Base-by-base conservation (phyloP, 441 rosid species). In the Gossypium laxum region DNA sequence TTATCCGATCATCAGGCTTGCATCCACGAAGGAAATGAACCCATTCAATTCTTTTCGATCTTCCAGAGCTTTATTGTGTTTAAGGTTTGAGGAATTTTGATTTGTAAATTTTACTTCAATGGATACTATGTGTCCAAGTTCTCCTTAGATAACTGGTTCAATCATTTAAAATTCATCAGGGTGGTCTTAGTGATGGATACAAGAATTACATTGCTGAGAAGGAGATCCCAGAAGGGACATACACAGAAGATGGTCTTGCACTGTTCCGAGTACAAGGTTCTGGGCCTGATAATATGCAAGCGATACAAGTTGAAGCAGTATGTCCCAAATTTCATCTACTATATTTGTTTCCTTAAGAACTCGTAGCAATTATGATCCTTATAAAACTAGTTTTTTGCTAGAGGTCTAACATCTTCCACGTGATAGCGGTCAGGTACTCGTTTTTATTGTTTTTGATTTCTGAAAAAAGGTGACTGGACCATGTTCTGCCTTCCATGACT, bases 251-350 rank as follows among this genome's bases (percentile, higher is more conserved):
- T 57, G 88, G 93, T 72, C 61, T 88, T 72, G 98, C 98, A 28
- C 72, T 91, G 26, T 93, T 93, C 77, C 87, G 91, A 56, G 82
- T 91, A 80, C 97, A 95, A 82, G 99, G 99, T 55, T 83, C 94
- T 72, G 99, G 97, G 82, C 99, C 99, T 18, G 98, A 96, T 74
- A 87, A 91, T 78, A 92, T 96, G 99, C 99, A 96, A 84, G 91
- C 98, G 22, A 85, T 96, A 76, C 98, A 96, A 89, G 92, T 92
- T 51, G 96, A 96, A 67, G 82, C 97, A 1, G 99, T 96, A 91
- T 70, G 92, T 78, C 73, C 32, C 38, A 17, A 63, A 57, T n/a
- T 52, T 55, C 67, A 30, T 76, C 26, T 62, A 52, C n/a, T 24
- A 7, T 62, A 2, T 19, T 69, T 54, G 51, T 57, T 3, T 55